phyloP scores from a whole-genome alignment of 345 rosid genomes.

The Acer yangbiense region DNA sequence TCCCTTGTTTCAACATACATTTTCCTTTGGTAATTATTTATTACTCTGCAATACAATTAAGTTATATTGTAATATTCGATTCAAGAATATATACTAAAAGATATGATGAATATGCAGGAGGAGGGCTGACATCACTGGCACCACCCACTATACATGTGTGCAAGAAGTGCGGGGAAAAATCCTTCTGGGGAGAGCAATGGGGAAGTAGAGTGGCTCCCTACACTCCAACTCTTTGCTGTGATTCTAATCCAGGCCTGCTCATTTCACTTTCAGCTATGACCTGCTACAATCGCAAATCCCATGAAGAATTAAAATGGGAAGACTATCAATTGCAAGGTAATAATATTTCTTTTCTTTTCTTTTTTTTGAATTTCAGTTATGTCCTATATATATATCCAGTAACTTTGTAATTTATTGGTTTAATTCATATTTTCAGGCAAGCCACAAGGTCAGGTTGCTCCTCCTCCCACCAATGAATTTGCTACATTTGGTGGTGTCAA shows the following conservation, averaged over 20 bases:
- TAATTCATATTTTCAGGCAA: constrained; percentile 10
- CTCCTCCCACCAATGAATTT: background rate
- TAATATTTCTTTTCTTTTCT: background rate
- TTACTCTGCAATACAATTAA: too few relatives aligned
- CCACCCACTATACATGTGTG: background rate
- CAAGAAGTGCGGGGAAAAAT: background rate
- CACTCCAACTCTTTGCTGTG: background rate
- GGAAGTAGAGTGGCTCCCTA: background rate
- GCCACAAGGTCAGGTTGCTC: background rate
- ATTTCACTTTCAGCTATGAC: constrained; percentile 3
- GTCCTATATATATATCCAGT: too few relatives aligned
- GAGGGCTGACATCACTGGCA: too few relatives aligned
- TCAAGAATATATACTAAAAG: too few relatives aligned
- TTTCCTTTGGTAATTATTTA: too few relatives aligned
- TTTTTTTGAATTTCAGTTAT: background rate
- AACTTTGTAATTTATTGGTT: background rate
- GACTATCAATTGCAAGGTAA: background rate
- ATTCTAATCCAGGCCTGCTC: background rate
- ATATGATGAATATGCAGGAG: too few relatives aligned
- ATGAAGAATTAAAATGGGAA: constrained; percentile 24
- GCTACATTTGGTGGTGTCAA: background rate
- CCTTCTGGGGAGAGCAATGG: background rate
- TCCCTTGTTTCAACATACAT: background rate
- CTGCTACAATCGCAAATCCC: background rate
- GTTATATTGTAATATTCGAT: too few relatives aligned